phyloP scores from a whole-genome alignment of 108 stramenopile species.

The Schizochytrium sp. region DNA sequence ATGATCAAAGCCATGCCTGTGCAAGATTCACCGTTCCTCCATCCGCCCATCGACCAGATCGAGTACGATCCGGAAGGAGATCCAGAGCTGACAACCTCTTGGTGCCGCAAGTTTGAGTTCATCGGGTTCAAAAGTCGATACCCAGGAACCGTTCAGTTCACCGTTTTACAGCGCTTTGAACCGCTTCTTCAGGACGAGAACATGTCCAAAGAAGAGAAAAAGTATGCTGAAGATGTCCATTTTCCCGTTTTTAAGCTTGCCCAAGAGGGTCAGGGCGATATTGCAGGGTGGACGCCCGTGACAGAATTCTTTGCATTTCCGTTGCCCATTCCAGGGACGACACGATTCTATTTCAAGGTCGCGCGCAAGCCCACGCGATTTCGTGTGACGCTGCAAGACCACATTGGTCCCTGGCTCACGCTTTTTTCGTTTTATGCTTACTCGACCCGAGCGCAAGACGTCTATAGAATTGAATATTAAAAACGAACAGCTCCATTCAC shows the following conservation, averaged over 20 bases:
- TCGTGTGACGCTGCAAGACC: neutral
- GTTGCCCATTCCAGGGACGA: neutral
- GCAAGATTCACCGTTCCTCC: neutral
- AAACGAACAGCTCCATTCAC: neutral
- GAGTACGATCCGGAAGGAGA: neutral
- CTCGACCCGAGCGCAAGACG: neutral
- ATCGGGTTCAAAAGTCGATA: neutral
- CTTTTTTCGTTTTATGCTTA: slow-evolving; percentile 6
- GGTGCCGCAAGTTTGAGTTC: slow-evolving; percentile 9
- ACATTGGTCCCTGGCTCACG: neutral
- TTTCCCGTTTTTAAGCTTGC: neutral
- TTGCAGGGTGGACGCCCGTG: neutral
- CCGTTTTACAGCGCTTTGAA: neutral
- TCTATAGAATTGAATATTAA: neutral
- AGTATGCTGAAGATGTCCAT: neutral
- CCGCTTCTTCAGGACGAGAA: neutral
- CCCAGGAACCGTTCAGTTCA: neutral
- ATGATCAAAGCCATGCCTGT: neutral
- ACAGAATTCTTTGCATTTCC: neutral
- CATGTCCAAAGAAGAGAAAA: neutral
- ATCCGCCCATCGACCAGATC: neutral
- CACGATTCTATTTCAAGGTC: neutral
- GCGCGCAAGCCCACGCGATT: neutral
- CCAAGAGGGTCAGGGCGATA: neutral
- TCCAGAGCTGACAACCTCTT: neutral